Evolutionary conservation across 148 eudicot species (phyloP).

Genomic region (Silene conica): DNA sequence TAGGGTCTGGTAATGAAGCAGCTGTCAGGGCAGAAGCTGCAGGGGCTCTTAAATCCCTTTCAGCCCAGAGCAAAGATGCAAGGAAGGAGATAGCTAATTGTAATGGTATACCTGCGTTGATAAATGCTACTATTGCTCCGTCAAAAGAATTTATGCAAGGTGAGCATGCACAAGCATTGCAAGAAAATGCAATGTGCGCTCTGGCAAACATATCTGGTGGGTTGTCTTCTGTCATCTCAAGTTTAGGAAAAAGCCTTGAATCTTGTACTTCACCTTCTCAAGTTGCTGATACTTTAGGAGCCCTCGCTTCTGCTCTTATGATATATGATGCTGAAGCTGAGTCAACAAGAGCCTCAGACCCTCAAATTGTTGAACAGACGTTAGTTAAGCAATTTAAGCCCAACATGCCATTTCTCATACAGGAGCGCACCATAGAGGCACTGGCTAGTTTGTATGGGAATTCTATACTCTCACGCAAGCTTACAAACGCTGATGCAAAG

Average conservation of each 20-base stretch:
- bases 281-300: constrained; percentile 94
- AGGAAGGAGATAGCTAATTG: constrained; percentile 75
- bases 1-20: constrained; percentile 89
- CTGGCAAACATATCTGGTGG: constrained; percentile 99
- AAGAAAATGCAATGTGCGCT: constrained; percentile 99
- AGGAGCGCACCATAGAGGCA: constrained; percentile 97
- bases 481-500: constrained; percentile 89
- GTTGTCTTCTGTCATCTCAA: constrained; percentile 86
- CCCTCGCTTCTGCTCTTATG: constrained; percentile 97
- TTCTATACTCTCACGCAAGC: constrained; percentile 64
- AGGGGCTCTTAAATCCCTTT: constrained; percentile 88
- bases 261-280: constrained; percentile 88
- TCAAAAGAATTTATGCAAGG: constrained; percentile 99
- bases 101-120: constrained; percentile 88
- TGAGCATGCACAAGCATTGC: constrained; percentile 92
- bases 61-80: constrained; percentile 90
- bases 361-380: constrained; percentile 70
- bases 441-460: constrained; percentile 97
- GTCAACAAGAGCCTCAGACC: constrained; percentile 67
- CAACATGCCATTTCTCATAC: constrained; percentile 69
- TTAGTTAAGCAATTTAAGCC: constrained; percentile 80
- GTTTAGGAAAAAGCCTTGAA: constrained; percentile 97
- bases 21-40: constrained; percentile 98
- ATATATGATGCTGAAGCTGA: constrained; percentile 89
- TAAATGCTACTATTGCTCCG: constrained; percentile 99